phyloP scores from a whole-genome alignment of 371 early-diverging fungal genomes.

The Mucor indicus region DNA sequence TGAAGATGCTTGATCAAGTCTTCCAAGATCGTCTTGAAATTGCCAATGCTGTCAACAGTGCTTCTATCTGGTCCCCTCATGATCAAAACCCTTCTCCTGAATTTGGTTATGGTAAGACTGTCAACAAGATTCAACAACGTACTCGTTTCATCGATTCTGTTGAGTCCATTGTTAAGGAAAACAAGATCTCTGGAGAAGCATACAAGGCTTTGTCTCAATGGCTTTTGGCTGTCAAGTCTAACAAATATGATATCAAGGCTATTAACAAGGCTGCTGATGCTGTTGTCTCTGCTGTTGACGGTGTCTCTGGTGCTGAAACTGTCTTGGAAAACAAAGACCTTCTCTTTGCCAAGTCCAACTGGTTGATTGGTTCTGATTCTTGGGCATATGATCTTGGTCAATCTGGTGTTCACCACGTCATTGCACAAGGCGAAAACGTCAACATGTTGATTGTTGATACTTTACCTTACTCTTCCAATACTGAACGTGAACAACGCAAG shows the following conservation, averaged over 20 bases:
- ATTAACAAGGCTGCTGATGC: slow-evolving; percentile 34
- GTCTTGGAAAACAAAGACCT: slow-evolving; percentile 39
- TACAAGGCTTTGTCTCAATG: slow-evolving; percentile 64
- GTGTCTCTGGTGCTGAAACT: slow-evolving; percentile 26
- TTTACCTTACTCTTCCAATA: slow-evolving; percentile 61
- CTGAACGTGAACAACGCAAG: slow-evolving; percentile 71
- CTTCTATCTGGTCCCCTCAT: slow-evolving; percentile 44
- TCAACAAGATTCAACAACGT: slow-evolving; percentile 70
- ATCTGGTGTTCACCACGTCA: slow-evolving; percentile 88
- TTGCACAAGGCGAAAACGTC: slow-evolving; percentile 80
- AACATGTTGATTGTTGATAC: slow-evolving; percentile 89
- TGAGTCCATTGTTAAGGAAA: slow-evolving; percentile 53
- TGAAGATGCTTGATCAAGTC: slow-evolving; percentile 75
- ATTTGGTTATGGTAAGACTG: slow-evolving; percentile 80
- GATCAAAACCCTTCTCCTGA: slow-evolving; percentile 62
- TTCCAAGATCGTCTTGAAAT: slow-evolving; percentile 77
- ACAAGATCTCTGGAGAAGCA: slow-evolving; percentile 48
- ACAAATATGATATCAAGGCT: slow-evolving; percentile 45
- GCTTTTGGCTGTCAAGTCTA: slow-evolving; percentile 62
- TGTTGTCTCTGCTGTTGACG: slow-evolving; percentile 27
- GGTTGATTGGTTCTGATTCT: slow-evolving; percentile 86
- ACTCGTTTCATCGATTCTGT: slow-evolving; percentile 64
- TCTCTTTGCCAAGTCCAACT: slow-evolving; percentile 65
- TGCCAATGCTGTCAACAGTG: slow-evolving; percentile 65
- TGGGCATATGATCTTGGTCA: slow-evolving; percentile 86